These are phyloP conservation scores for Ustilago trichophora DNA, from an alignment of 1,284 basidiomycete species.

Conservation along the genomic window DNA sequence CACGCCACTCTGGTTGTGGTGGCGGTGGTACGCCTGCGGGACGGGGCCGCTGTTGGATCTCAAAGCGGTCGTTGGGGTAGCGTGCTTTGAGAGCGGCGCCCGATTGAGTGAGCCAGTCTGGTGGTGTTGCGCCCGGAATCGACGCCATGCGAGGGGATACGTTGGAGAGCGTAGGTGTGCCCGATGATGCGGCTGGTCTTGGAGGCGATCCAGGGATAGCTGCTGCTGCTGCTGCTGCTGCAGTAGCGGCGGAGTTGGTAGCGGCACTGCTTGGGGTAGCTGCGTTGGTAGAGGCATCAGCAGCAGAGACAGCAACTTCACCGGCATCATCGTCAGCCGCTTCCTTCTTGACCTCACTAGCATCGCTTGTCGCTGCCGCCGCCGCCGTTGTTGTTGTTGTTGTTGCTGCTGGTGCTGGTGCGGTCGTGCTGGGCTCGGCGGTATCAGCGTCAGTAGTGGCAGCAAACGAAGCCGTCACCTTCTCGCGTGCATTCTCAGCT, in stretches of 20 bases:
- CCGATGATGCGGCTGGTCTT: background rate
- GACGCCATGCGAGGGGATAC: slow-evolving; percentile 29
- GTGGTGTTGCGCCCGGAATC: slow-evolving; percentile 63
- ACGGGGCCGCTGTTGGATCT: slow-evolving; percentile 47
- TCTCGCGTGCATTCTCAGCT: slow-evolving; percentile 28
- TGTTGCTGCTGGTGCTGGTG: no score
- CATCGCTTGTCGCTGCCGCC: no score
- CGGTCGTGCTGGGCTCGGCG: no score
- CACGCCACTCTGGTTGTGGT: slow-evolving; percentile 77
- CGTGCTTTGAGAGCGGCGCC: slow-evolving; percentile 75
- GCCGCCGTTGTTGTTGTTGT: no score
- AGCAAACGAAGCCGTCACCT: slow-evolving; percentile 20
- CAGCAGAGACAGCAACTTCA: no score
- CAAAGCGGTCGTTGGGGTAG: slow-evolving; percentile 84
- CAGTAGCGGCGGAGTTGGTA: background rate
- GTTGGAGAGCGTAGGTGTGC: slow-evolving; percentile 17
- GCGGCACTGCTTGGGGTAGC: no score
- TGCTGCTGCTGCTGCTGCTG: slow-evolving; percentile 14
- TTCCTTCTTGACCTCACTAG: no score
- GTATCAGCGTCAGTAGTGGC: slow-evolving; percentile 17
- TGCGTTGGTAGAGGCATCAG: no score
- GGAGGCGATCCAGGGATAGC: slow-evolving; percentile 65
- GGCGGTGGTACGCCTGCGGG: slow-evolving; percentile 39
- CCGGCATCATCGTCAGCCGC: no score
- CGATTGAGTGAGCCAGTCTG: slow-evolving; percentile 77